Base-by-base conservation (phyloP, 2,329 filamentous ascomycete genomes). In the Aspergillus pseudotamarii region DNA sequence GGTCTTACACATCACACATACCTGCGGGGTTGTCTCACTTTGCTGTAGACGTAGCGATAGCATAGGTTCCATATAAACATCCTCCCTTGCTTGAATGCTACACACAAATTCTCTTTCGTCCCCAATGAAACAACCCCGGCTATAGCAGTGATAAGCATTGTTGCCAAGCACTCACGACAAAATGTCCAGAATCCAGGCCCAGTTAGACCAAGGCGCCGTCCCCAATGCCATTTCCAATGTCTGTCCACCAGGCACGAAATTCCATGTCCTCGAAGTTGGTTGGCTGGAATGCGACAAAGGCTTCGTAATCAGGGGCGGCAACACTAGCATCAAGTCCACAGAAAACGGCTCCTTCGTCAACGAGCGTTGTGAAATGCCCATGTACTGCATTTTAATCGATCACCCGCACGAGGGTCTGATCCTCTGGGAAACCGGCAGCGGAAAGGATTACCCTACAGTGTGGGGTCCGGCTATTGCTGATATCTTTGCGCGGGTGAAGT, bases 341-440 rank as follows among this genome's bases (percentile, higher is more conserved):
- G 63, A 65, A 34, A 43, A 50, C 16, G 14, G 45, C 16, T 58
- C 63, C 16, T 65, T 65, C 41, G 60, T 58, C 28, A 63, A 65
- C 41, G 58, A 65, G 32, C 60, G 63, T 3, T 56, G 63, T 48
- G 36, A 63, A 26, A 54, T 65, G 51, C 63, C 63, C 36, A 63
- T 65, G 63, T 65, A 65, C 57, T 63, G 60, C 46, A 55, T 65
- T 11, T 32, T 65, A 16, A 57, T 65, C n/a, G 63, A 65, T 4
- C 63, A 65, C 23, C 63, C 60, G 6, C 63, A 65, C 21, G 63
- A 65, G 12, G 60, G 63, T 2, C 48, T 63, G 2, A 65, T 65
- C 3, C 60, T 65, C 23, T 65, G 63, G 63, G 63, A 65, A 19
- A 65, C 63, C 0, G 63, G 63, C 14, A 46, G 60, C 46, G 63